A percentile compares a stretch with the other conserved stretches of the same genome.
These are phyloP conservation scores for Aspergillus novoparasiticus DNA, from an alignment of 2,329 filamentous ascomycete species.

Conservation along the genomic window DNA sequence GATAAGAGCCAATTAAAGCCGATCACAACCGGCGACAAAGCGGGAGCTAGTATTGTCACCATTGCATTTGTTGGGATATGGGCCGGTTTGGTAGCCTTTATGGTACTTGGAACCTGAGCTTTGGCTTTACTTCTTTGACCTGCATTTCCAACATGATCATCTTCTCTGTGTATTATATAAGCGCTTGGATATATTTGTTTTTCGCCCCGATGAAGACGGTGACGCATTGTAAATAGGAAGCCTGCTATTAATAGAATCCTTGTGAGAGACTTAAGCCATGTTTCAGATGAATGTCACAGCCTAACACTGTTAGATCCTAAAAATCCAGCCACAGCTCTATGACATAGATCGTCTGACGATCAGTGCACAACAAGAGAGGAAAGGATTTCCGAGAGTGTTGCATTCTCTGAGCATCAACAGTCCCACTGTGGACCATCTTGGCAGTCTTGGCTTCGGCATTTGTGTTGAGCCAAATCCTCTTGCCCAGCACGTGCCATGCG, in stretches of 20 bases:
- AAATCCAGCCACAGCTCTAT: neutral
- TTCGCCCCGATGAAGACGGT: neutral
- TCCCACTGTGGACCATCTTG: neutral
- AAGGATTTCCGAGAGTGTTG: too few relatives aligned
- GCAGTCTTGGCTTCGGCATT: neutral
- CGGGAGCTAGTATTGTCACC: slow-evolving; percentile 44
- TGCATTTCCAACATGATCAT: neutral
- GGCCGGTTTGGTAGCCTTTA: slow-evolving; percentile 31
- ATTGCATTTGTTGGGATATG: slow-evolving; percentile 31
- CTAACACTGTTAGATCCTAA: too few relatives aligned
- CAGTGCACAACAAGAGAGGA: too few relatives aligned
- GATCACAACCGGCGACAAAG: slow-evolving; percentile 38
- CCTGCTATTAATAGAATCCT: neutral
- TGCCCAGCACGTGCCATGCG: too few relatives aligned
- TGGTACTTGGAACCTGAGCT: neutral
- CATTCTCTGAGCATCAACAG: neutral
- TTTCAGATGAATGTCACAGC: neutral
- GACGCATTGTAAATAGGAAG: neutral
- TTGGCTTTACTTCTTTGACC: neutral
- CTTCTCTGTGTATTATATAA: neutral
- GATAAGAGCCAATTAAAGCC: slow-evolving; percentile 13
- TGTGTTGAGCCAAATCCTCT: too few relatives aligned
- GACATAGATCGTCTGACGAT: neutral
- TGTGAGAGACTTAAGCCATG: neutral
- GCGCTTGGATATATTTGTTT: neutral